Evolutionary conservation across 495 filamentous ascomycete species (phyloP).

Genomic region (Neurospora intermedia): DNA sequence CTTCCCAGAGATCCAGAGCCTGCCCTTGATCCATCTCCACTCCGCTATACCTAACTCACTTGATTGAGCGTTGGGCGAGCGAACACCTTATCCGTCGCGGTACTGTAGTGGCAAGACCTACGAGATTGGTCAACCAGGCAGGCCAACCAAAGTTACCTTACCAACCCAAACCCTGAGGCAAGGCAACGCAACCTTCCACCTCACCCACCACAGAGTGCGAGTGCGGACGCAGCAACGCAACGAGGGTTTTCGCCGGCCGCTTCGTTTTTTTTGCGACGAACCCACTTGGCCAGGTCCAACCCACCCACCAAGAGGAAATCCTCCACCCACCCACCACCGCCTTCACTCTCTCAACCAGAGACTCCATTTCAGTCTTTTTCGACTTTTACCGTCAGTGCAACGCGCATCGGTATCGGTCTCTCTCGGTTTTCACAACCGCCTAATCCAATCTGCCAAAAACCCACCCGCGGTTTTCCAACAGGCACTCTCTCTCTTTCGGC

Average conservation of each 20-base stretch:
- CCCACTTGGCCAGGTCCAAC: constrained; percentile 7
- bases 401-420: neutral
- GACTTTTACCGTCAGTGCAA: constrained; percentile 1
- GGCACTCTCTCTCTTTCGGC: constrained; percentile 15
- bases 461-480: constrained; percentile 4
- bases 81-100: neutral
- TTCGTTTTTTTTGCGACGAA: constrained; percentile 16
- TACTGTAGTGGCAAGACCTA: neutral
- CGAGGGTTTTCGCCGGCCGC: constrained; percentile 10
- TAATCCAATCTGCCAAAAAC: constrained; percentile 2
- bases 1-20: constrained; percentile 23
- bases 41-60: constrained; percentile 14
- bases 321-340: neutral
- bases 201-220: neutral
- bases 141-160: neutral
- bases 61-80: constrained; percentile 1
- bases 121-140: neutral
- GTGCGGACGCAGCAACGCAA: neutral
- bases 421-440: constrained; percentile 8
- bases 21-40: constrained; percentile 23
- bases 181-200: neutral
- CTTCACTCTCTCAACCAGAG: constrained; percentile 20
- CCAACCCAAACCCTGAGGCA: neutral
- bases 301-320: neutral
- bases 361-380: constrained; percentile 4